Evolutionary conservation across 2,329 filamentous ascomycete species (phyloP).

Genomic region (Knufia petricola): DNA sequence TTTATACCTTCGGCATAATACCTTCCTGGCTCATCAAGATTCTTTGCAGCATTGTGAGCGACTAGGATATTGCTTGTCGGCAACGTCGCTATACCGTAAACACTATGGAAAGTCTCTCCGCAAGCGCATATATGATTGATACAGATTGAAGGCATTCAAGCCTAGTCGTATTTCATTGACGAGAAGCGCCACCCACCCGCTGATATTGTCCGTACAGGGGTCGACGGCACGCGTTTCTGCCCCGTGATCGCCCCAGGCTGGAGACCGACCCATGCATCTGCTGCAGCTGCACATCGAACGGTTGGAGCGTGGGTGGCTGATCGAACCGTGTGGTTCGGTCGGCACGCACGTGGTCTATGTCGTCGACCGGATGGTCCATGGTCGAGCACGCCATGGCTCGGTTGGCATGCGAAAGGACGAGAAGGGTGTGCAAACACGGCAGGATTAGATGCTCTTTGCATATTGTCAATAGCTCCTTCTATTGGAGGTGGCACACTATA

Average conservation of each 20-base stretch:
- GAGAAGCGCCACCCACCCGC: too few relatives aligned
- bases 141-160: too few relatives aligned
- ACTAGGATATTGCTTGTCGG: too few relatives aligned
- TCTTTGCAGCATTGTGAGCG: too few relatives aligned
- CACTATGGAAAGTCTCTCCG: too few relatives aligned
- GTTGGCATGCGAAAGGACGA: conserved; percentile 2
- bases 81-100: too few relatives aligned
- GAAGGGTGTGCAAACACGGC: background rate
- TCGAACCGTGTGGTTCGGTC: background rate
- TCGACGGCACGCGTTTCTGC: conserved; percentile 1
- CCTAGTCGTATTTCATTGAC: too few relatives aligned
- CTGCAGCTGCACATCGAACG: background rate
- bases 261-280: background rate
- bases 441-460: background rate
- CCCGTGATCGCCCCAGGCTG: background rate
- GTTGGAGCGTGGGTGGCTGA: background rate
- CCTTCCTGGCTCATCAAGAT: too few relatives aligned
- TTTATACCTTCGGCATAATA: too few relatives aligned
- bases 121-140: too few relatives aligned
- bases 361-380: conserved; percentile 1
- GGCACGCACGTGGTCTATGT: background rate
- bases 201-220: conserved; percentile 1
- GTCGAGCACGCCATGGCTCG: conserved; percentile 1
- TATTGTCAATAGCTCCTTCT: conserved; percentile 1
- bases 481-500: conserved; percentile 3